Conservation (phyloP, 768 basidiomycete species). For the Hebeloma cylindrosporum region DNA sequence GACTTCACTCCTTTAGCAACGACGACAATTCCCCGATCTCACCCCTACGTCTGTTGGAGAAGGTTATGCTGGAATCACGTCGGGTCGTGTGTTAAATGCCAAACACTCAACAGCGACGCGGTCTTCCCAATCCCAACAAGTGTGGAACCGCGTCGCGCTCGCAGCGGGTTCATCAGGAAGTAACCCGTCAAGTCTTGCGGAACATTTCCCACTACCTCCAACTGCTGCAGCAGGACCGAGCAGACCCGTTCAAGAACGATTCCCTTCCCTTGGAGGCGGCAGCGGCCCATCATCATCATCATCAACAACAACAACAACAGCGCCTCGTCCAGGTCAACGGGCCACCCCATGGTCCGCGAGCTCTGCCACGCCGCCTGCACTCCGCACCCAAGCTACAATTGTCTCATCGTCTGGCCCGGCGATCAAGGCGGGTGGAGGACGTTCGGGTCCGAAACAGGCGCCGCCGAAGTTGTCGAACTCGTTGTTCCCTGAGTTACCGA, state of each 20-base stretch:
- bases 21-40: conserved; percentile 82
- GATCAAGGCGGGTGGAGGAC: background rate
- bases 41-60: conserved; percentile 55
- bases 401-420: conserved; percentile 7
- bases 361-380: conserved; percentile 23
- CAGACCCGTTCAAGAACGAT: conserved; percentile 28
- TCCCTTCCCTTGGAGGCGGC: conserved; percentile 32
- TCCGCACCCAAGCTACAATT: conserved; percentile 15
- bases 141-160: conserved; percentile 86
- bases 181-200: conserved; percentile 20
- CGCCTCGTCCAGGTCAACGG: conserved; percentile 47
- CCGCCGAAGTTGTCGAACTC: conserved; percentile 51
- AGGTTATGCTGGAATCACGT: conserved; percentile 77
- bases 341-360: conserved; percentile 63
- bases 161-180: conserved; percentile 58
- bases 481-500: conserved; percentile 72
- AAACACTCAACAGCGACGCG: conserved; percentile 70
- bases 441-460: conserved; percentile 10
- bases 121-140: conserved; percentile 59
- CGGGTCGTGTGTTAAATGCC: conserved; percentile 81
- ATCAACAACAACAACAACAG: conserved; percentile 24
- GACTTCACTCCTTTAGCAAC: conserved; percentile 54
- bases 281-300: conserved; percentile 13
- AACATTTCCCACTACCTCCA: conserved; percentile 16
- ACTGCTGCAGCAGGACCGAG: conserved; percentile 12